These are phyloP conservation scores for Metrosideros polymorpha DNA, from an alignment of 441 rosid genomes.

Conservation along the genomic window DNA sequence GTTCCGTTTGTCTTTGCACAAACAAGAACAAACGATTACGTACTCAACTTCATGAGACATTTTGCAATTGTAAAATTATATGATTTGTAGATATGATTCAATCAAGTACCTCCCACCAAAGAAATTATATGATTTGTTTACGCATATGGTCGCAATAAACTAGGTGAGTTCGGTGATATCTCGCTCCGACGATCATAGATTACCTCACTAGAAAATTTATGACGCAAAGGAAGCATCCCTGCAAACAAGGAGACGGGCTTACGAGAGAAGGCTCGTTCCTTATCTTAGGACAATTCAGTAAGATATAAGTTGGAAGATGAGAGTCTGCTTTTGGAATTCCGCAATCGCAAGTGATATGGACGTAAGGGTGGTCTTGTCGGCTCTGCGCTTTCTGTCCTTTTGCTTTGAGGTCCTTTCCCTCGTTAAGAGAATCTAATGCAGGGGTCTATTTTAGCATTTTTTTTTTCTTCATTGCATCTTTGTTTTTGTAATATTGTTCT, in stretches of 20 bases:
- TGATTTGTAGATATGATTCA: neutral
- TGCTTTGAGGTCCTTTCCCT: neutral
- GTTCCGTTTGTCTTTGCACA: neutral
- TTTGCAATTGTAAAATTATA: no score
- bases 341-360: neutral
- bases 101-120: neutral
- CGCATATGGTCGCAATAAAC: no score
- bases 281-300: neutral
- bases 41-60: neutral
- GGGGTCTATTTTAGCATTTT: neutral
- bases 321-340: neutral
- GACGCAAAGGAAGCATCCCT: neutral
- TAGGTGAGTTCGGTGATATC: no score
- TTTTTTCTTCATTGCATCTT: neutral
- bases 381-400: neutral
- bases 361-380: neutral
- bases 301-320: neutral
- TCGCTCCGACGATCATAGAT: no score
- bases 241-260: neutral
- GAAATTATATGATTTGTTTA: no score
- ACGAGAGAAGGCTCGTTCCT: neutral
- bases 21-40: neutral
- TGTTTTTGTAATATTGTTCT: neutral
- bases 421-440: neutral
- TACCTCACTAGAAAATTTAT: neutral